These are phyloP conservation scores for Syzygium oleosum DNA, from an alignment of 345 rosid species.

Conservation along the genomic window DNA sequence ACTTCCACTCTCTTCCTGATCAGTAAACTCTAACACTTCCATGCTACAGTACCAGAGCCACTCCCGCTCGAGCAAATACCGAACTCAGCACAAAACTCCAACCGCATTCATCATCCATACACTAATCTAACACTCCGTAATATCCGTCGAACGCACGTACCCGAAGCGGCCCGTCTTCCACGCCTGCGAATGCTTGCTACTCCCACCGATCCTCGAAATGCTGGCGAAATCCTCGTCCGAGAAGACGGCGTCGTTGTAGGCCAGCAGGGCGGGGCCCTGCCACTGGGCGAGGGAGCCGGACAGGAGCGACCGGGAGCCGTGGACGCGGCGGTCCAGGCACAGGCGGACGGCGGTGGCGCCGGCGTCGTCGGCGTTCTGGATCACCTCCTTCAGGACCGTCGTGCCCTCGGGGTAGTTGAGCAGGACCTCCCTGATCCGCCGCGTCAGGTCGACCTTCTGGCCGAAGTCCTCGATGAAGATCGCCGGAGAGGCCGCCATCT, in stretches of 20 bases:
- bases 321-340: slow-evolving; percentile 79
- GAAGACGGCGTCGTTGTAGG: slow-evolving; percentile 82
- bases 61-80: not conserved
- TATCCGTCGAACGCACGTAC: slow-evolving; percentile 11
- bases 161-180: slow-evolving; percentile 95
- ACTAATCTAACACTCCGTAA: not conserved
- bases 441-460: slow-evolving; percentile 94
- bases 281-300: slow-evolving; percentile 61
- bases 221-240: slow-evolving; percentile 87
- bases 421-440: slow-evolving; percentile 91
- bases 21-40: not conserved
- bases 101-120: not conserved
- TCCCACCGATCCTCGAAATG: slow-evolving; percentile 86
- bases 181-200: slow-evolving; percentile 69
- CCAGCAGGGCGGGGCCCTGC: slow-evolving; percentile 83
- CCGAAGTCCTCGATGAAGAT: slow-evolving; percentile 89
- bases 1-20: not conserved
- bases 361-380: slow-evolving; percentile 96
- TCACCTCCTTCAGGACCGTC: slow-evolving; percentile 85
- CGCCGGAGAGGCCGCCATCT: slow-evolving; percentile 53
- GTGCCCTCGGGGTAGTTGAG: slow-evolving; percentile 94
- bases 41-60: not conserved
- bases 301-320: slow-evolving; percentile 44
- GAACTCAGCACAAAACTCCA: not conserved
- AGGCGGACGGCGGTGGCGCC: slow-evolving; percentile 79